Evolutionary conservation across 164 flowering plant species (phyloP), one percentile per base, ranked within the genome.

Genomic region (Brasenia schreberi): DNA sequence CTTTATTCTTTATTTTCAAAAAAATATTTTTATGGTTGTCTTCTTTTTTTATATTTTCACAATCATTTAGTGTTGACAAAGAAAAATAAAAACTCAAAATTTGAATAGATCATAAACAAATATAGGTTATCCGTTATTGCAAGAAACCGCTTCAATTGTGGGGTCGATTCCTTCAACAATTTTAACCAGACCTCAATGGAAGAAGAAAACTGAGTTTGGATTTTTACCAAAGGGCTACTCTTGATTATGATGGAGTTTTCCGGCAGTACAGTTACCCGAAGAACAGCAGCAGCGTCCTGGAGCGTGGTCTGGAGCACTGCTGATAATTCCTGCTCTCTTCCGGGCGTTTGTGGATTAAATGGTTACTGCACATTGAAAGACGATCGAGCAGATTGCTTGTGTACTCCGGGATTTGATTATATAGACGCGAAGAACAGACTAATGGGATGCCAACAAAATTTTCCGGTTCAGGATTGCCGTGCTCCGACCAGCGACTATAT

Each of bases 171-270:
- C n/a, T n/a, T n/a, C n/a, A n/a, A n/a, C n/a, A n/a, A n/a, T n/a
- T n/a, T n/a, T n/a, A n/a, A n/a, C n/a, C n/a, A n/a, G n/a, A n/a
- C n/a, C n/a, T n/a, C n/a, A n/a, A n/a, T n/a, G n/a, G n/a, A n/a
- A n/a, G n/a, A n/a, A n/a, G n/a, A n/a, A n/a, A n/a, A n/a, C n/a
- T n/a, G n/a, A n/a, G n/a, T n/a, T n/a, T 42, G 52, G 74, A 75
- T 11, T 70, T 67, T 66, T 80, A 85, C 62, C 79, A 76, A 7
- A 73, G 81, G 52, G 81, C 74, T 18, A 75, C 74, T 6, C 66
- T 84, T 6, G 83, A 81, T 18, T 74, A 42, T 68, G 86, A 84
- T 70, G 86, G 87, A 10, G 78, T 83, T 65, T 72, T 82, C 39
- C 69, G 74, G 64, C 78, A 74, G 7, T 82, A 76, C 59, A 33